Conservation (phyloP, 192 early-diverging fungal genomes). For the Coemansia sp. region DNA sequence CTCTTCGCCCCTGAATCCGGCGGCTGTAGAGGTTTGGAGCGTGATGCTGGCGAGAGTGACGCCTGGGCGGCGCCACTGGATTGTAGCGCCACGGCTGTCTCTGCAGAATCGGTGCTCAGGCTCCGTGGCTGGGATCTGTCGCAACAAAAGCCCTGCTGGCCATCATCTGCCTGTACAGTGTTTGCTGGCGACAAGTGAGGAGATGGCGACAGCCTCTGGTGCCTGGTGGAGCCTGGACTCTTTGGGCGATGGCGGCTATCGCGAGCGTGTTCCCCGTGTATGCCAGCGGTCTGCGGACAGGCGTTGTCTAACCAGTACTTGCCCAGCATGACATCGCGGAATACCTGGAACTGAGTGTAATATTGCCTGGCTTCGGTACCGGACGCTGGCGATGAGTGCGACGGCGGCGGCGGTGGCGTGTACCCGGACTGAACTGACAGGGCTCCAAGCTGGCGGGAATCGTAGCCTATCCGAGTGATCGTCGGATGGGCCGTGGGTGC, state of each 20-base stretch:
- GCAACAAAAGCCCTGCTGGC: too few species aligned
- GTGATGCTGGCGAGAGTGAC: too few species aligned
- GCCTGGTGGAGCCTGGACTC: too few species aligned
- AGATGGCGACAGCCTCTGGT: too few species aligned
- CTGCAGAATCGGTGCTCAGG: slow-evolving; percentile 10
- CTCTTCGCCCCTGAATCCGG: too few species aligned
- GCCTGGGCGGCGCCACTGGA: not conserved
- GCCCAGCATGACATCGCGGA: slow-evolving; percentile 29
- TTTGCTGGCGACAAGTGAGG: too few species aligned
- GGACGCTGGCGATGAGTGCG: not conserved
- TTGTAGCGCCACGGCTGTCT: slow-evolving; percentile 5
- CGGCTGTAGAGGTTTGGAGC: too few species aligned
- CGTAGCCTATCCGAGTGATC: slow-evolving; percentile 19
- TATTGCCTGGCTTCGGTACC: slow-evolving; percentile 11
- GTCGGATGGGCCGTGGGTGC: slow-evolving; percentile 15
- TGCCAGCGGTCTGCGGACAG: too few species aligned
- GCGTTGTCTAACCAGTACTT: slow-evolving; percentile 7
- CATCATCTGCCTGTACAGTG: too few species aligned
- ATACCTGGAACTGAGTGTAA: slow-evolving; percentile 28
- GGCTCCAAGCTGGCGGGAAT: slow-evolving; percentile 16
- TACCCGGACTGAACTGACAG: slow-evolving; percentile 22
- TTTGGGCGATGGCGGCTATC: too few species aligned
- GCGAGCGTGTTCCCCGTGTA: too few species aligned
- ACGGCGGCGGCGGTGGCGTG: not conserved
- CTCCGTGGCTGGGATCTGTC: too few species aligned